Base-by-base conservation (phyloP, 1,139 yeast species). In the Blastobotrys ciferrii region DNA sequence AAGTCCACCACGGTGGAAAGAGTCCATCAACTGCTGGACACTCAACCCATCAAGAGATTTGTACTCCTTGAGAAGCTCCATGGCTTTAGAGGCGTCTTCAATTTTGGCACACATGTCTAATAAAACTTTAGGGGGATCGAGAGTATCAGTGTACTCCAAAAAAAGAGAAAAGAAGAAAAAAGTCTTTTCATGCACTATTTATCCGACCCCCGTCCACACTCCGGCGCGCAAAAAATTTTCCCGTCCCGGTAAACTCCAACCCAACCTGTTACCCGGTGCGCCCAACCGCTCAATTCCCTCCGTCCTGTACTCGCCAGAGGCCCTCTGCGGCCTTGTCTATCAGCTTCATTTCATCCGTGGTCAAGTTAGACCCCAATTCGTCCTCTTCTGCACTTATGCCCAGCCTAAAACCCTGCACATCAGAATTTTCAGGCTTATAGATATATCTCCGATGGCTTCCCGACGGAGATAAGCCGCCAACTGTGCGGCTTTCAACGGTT, bases 1-100 rank as follows among this genome's bases (percentile, higher is more conserved):
- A 66, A 92, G 81, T 52, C 99, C 99, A 69, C 98, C 98, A 72
- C 94, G 84, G 62, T 75, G 72, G 60, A 81, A 74, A 46, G 97
- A 88, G 74, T 92, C 96, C 84, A 94, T 87, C 72, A 92, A 81
- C 60, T 87, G 79, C 53, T 80, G 75, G 64, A 87, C 85, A 58
- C 87, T 84, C 60, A 92, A 79, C 56, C 98, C 99, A 70, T 92
- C 98, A 67, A 78, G 82, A 61, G 74, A 69, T 55, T 78, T 60
- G 76, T 87, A 91, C 57, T 78, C 71, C 57, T 78, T 72, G 59
- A 92, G 78, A 67, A 75, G 75, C 53, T 82, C 80, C 54, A 84
- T 64, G 58, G 97, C 97, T 59, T 78, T 77, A 47, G 86, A 58
- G 60, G 77, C 68, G 67, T 85, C 87, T 65, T 44, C 45, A 42